Conservation (phyloP, 495 filamentous ascomycete genomes). For the Hypoxylon fragiforme region DNA sequence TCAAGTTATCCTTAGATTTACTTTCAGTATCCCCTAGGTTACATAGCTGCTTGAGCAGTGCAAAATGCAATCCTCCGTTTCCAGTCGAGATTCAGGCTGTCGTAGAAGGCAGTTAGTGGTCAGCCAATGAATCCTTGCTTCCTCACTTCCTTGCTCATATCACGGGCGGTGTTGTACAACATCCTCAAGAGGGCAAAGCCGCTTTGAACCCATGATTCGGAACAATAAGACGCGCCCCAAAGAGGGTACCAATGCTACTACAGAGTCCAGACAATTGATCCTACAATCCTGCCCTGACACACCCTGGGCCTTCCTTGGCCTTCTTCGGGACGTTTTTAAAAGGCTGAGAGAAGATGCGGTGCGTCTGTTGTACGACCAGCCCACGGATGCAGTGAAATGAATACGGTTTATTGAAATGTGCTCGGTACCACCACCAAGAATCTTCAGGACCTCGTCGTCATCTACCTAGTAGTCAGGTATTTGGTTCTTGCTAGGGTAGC, state of each 20-base stretch:
- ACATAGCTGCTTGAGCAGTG: slow-evolving; percentile 2
- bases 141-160: too few relatives aligned
- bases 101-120: neutral
- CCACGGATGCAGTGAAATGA: too few relatives aligned
- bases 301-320: neutral
- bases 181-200: slow-evolving; percentile 17
- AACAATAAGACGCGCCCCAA: slow-evolving; percentile 2
- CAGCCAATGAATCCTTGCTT: slow-evolving; percentile 1
- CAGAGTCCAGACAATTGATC: neutral
- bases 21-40: neutral
- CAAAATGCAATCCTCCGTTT: slow-evolving; percentile 8
- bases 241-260: slow-evolving; percentile 11
- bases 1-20: too few relatives aligned
- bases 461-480: too few relatives aligned
- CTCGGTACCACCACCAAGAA: too few relatives aligned
- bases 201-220: slow-evolving; percentile 1
- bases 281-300: slow-evolving; percentile 15
- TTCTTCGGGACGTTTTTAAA: slow-evolving; percentile 12
- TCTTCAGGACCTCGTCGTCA: too few relatives aligned
- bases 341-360: neutral
- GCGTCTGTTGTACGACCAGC: neutral
- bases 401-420: too few relatives aligned
- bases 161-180: slow-evolving; percentile 1
- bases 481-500: too few relatives aligned
- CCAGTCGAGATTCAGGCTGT: neutral